phyloP scores from a whole-genome alignment of 768 basidiomycete species.

The Clavulina sp. region DNA sequence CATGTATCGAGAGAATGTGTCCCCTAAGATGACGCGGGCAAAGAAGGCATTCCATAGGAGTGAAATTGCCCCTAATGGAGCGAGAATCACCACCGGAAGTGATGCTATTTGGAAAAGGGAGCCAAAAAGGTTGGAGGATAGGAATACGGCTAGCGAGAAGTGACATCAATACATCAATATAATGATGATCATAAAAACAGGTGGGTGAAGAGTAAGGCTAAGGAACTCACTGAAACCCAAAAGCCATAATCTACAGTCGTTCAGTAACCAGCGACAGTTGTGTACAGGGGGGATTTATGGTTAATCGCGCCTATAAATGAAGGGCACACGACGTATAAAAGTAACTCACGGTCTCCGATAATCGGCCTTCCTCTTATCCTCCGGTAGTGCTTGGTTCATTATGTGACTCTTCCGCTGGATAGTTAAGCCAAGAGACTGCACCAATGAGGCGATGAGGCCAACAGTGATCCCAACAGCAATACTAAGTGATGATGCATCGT shows the following conservation, averaged over 20 bases:
- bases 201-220: neutral
- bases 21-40: conserved; percentile 66
- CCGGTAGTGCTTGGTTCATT: conserved; percentile 54
- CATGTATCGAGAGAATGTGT: conserved; percentile 72
- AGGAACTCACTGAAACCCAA: conserved; percentile 45
- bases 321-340: conserved; percentile 1
- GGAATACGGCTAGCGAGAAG: conserved; percentile 38
- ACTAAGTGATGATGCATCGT: conserved; percentile 4
- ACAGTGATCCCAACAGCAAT: conserved; percentile 18
- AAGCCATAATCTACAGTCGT: conserved; percentile 78
- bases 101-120: conserved; percentile 87
- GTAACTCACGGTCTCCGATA: conserved; percentile 60
- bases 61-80: conserved; percentile 81
- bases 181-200: neutral
- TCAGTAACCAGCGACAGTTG: too few relatives aligned
- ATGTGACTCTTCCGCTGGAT: conserved; percentile 91
- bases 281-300: neutral
- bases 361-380: conserved; percentile 44
- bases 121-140: conserved; percentile 73
- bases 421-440: conserved; percentile 83
- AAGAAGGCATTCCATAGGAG: conserved; percentile 92
- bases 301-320: neutral
- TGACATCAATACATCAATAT: neutral
- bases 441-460: conserved; percentile 66
- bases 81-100: conserved; percentile 85